A percentile compares a stretch with the other conserved stretches of the same genome.
These are phyloP conservation scores for Silene latifolia DNA, from an alignment of 148 eudicot genomes.

Conservation along the genomic window DNA sequence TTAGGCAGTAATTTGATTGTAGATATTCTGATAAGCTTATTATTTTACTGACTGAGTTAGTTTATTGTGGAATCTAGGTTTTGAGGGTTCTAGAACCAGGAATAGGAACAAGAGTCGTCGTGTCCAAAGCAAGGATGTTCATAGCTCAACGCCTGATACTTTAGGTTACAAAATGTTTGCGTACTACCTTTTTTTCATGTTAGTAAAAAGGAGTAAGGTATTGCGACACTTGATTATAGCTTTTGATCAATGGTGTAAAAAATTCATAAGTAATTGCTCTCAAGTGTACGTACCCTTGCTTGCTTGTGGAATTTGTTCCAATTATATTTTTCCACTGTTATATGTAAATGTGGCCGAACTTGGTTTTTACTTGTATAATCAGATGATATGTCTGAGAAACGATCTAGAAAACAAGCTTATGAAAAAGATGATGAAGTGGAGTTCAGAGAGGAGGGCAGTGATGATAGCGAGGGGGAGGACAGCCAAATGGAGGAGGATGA, in stretches of 20 bases:
- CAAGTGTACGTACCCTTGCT: neutral
- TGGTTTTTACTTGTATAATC: neutral
- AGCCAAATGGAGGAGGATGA: slow-evolving; percentile 30
- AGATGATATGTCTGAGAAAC: slow-evolving; percentile 24
- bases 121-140: slow-evolving; percentile 8
- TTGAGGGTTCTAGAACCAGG: slow-evolving; percentile 8
- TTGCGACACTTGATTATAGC: neutral
- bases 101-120: slow-evolving; percentile 20
- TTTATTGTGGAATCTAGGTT: neutral
- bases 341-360: neutral
- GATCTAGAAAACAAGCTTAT: slow-evolving; percentile 3
- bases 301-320: neutral
- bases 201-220: neutral
- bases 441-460: slow-evolving; percentile 12
- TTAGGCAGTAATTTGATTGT: neutral
- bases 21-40: neutral
- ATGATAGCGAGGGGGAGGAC: slow-evolving; percentile 13
- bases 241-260: neutral
- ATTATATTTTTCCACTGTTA: neutral
- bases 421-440: slow-evolving; percentile 24
- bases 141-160: slow-evolving; percentile 1
- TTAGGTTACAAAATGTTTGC: slow-evolving; percentile 20
- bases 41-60: neutral
- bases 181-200: neutral
- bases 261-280: too few relatives aligned